Conservation (phyloP, 495 filamentous ascomycete species). For the Rusavskia elegans region DNA sequence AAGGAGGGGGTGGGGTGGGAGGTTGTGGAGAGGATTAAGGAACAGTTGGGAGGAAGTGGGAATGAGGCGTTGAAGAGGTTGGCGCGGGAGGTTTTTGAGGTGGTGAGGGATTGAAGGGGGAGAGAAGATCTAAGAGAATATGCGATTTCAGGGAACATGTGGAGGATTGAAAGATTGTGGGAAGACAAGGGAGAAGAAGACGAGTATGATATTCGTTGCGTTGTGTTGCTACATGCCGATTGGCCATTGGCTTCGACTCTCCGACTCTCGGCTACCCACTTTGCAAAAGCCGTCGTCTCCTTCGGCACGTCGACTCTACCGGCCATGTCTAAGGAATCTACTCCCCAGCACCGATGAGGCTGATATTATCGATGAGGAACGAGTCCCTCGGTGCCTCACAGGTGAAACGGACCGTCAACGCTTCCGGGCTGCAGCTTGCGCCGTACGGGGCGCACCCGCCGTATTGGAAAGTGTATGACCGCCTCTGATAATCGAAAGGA, state of each 20-base stretch:
- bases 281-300: no score
- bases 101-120: conserved; percentile 14
- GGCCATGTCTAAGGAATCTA: background rate
- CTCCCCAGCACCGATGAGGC: background rate
- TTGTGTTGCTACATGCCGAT: no score
- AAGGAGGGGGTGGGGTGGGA: conserved; percentile 33
- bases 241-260: no score
- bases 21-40: conserved; percentile 29
- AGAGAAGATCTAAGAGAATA: background rate
- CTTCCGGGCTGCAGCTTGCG: background rate
- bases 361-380: background rate
- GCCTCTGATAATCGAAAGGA: background rate
- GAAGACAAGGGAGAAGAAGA: background rate
- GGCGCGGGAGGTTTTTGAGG: conserved; percentile 22
- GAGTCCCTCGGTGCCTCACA: background rate
- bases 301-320: background rate
- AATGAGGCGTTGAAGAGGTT: conserved; percentile 20
- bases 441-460: background rate
- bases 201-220: no score
- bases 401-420: background rate
- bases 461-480: background rate
- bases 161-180: background rate
- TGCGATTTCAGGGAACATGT: background rate
- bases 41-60: conserved; percentile 15
- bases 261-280: no score